Evolutionary conservation across 1,284 basidiomycete genomes (phyloP), one percentile per base, ranked within the genome.

Genomic region (Microbotryum intermedium): DNA sequence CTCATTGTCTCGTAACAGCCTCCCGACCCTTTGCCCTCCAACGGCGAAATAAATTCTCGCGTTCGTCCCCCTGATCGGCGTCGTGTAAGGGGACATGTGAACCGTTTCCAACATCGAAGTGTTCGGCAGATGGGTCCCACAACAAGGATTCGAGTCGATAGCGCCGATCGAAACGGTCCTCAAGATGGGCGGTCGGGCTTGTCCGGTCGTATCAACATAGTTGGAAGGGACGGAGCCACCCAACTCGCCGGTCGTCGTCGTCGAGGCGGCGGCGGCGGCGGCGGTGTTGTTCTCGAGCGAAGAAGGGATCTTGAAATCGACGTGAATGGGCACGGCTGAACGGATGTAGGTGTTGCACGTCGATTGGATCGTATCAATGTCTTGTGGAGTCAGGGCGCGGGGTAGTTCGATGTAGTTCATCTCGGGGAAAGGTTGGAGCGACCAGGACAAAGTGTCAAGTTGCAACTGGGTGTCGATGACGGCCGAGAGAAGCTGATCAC

Each of bases 101-200:
- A 88, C 79, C 66, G 85, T 83, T 30, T 59, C 59, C 13, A 88
- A 77, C 59, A 62, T 62, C 2, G 71, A 58, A 18, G 72, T 61
- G 3, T 80, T 81, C 6, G 86, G 86, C 50, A 83, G 79, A 74
- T 92, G 90, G 6, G 89, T 92, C 9, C 90, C 90, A 67, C 90
- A 92, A 75, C 89, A 93, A 82, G 84, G 85, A 73, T 86, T 90
- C 45, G 84, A 80, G 73, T 91, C 88, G 18, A 90, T 79, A 8
- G 83, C 83, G 59, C 90, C 85, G 56, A 93, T 92, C 47, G 85
- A 79, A 42, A 90, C 82, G 20, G 87, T 83, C 21, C 90, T 79
- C 70, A 89, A 85, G 10, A 92, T 88, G n/a, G 58, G 59, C 30
- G 50, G 30, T 5, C 66, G 26, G 11, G 23, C n/a, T 29, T 48